Percentiles rank a stretch among this genome's conserved stretches.
These are phyloP conservation scores for Melaleuca alternifolia DNA, from an alignment of 345 rosid species.

Conservation along the genomic window DNA sequence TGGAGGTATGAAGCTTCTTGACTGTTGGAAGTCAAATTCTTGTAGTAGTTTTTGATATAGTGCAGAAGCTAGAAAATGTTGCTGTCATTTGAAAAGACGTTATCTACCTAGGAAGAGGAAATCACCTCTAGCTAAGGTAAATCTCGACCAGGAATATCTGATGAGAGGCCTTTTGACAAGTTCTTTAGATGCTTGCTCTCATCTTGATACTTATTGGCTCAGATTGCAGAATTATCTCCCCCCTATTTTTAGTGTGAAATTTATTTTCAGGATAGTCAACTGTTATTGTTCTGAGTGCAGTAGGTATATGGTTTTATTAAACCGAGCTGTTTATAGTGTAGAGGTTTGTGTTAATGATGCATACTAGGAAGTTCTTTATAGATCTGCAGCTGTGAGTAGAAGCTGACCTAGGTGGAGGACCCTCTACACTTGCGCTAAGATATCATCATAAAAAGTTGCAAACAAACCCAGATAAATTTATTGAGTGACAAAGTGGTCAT, in stretches of 20 bases:
- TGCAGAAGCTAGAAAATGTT: neutral
- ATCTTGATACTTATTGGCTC: neutral
- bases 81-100: neutral
- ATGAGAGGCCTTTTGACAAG: neutral
- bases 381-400: neutral
- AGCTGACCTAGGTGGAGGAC: neutral
- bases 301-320: neutral
- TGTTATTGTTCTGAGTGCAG: neutral
- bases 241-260: neutral
- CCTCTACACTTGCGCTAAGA: neutral
- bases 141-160: neutral
- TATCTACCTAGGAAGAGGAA: neutral
- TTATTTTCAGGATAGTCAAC: neutral
- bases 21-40: neutral
- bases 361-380: neutral
- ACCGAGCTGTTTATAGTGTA: neutral
- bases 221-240: neutral
- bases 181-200: neutral
- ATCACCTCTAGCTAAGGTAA: neutral
- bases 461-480: neutral
- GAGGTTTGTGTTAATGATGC: neutral
- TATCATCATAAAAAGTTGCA: neutral
- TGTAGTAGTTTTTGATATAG: neutral
- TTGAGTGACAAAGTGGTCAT: neutral
- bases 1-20: constrained; percentile 44